These are phyloP conservation scores for Malus fusca DNA, from an alignment of 306 rosid genomes.

Conservation along the genomic window DNA sequence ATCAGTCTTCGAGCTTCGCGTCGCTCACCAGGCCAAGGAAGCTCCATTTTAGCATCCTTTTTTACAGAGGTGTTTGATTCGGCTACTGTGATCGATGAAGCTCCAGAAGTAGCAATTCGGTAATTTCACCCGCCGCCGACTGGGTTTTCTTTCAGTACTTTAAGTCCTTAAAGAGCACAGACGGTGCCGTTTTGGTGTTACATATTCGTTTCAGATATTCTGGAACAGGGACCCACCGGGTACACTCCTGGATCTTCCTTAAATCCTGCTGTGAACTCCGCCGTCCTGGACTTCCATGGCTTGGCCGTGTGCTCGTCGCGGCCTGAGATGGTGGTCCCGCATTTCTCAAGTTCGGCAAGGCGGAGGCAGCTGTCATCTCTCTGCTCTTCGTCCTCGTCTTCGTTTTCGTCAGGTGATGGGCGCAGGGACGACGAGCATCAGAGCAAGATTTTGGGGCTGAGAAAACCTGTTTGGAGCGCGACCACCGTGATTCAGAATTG, in stretches of 20 bases:
- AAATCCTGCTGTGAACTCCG: neutral
- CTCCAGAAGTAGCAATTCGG: neutral
- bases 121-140: neutral
- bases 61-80: neutral
- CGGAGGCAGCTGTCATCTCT: conserved; percentile 12
- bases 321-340: conserved; percentile 28
- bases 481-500: conserved; percentile 38
- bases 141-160: neutral
- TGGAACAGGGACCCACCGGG: neutral
- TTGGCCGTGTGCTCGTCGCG: conserved; percentile 15
- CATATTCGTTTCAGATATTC: neutral
- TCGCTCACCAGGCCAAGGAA: conserved; percentile 55
- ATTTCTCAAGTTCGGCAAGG: neutral
- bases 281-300: conserved; percentile 18
- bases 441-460: conserved; percentile 30
- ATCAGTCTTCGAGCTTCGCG: neutral
- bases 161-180: neutral
- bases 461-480: conserved; percentile 14
- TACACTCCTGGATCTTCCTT: neutral
- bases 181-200: neutral
- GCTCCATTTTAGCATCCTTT: conserved; percentile 41
- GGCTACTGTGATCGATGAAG: neutral
- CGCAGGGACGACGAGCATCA: conserved; percentile 16
- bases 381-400: conserved; percentile 6
- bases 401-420: conserved; percentile 1